A percentile compares a stretch with the other conserved stretches of the same genome.
Conservation (phyloP, 495 filamentous ascomycete species). For the Saxophila tyrrhenica region DNA sequence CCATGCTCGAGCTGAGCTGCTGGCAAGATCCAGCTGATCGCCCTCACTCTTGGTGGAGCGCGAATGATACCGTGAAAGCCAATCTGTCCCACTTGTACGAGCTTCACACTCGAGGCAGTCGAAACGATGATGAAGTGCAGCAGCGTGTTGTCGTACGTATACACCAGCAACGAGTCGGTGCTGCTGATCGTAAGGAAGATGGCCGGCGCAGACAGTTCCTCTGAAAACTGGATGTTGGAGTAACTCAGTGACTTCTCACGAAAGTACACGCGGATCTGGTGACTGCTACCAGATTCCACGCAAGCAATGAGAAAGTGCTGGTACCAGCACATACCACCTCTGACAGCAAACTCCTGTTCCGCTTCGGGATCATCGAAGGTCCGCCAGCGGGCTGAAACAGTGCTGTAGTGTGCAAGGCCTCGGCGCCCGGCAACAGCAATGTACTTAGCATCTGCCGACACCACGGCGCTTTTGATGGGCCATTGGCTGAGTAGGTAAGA, state of each 20-base stretch:
- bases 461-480: slow-evolving; percentile 75
- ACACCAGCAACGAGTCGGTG: slow-evolving; percentile 88
- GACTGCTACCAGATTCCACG: slow-evolving; percentile 65
- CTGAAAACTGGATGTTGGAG: slow-evolving; percentile 55
- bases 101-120: slow-evolving; percentile 48
- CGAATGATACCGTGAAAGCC: slow-evolving; percentile 93
- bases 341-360: slow-evolving; percentile 82
- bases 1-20: slow-evolving; percentile 85
- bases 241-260: slow-evolving; percentile 71
- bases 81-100: slow-evolving; percentile 90
- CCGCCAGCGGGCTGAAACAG: slow-evolving; percentile 91
- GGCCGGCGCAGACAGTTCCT: slow-evolving; percentile 70
- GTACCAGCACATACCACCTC: slow-evolving; percentile 97
- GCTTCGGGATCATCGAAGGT: slow-evolving; percentile 69
- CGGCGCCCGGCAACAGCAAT: slow-evolving; percentile 86
- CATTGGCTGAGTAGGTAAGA: slow-evolving; percentile 80
- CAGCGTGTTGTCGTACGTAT: slow-evolving; percentile 91
- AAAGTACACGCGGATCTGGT: slow-evolving; percentile 84
- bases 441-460: slow-evolving; percentile 87
- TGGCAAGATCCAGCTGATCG: slow-evolving; percentile 90
- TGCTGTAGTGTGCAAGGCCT: slow-evolving; percentile 90
- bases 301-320: slow-evolving; percentile 91
- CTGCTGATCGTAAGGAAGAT: slow-evolving; percentile 79
- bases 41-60: slow-evolving; percentile 80
- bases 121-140: slow-evolving; percentile 85